Percentiles rank a stretch among this genome's conserved stretches.
phyloP scores from a whole-genome alignment of 2,329 filamentous ascomycete genomes.

The Phaeosphaeria sp. region DNA sequence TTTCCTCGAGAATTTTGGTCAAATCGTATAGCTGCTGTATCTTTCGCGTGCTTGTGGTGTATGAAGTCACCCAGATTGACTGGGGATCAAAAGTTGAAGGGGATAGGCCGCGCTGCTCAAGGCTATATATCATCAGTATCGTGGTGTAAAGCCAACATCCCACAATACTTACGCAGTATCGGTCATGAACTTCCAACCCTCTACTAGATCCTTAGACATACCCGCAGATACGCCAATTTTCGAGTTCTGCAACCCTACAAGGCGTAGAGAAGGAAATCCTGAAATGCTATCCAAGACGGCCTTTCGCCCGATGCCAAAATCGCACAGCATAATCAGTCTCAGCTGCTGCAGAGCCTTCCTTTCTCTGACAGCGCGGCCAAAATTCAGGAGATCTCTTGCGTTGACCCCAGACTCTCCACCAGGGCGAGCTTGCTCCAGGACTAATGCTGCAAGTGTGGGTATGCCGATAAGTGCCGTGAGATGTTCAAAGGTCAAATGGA shows the following conservation, averaged over 20 bases:
- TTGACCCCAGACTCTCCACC: background rate
- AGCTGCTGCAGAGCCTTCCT: slow-evolving; percentile 25
- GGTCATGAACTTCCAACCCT: slow-evolving; percentile 6
- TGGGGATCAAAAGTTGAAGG: slow-evolving; percentile 1
- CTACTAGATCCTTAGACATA: background rate
- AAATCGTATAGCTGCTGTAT: slow-evolving; percentile 21
- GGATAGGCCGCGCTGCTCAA: background rate
- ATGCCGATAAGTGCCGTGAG: slow-evolving; percentile 24
- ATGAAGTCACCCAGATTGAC: slow-evolving; percentile 5
- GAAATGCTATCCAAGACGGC: slow-evolving; percentile 12
- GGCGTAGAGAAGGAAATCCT: slow-evolving; percentile 19
- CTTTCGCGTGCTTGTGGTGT: slow-evolving; percentile 7
- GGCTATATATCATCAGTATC: background rate
- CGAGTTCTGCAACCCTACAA: slow-evolving; percentile 19
- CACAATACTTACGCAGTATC: background rate
- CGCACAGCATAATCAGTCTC: slow-evolving; percentile 19
- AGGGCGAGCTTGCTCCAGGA: slow-evolving; percentile 13
- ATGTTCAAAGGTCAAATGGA: slow-evolving; percentile 14
- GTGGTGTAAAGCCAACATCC: background rate
- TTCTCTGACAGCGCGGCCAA: slow-evolving; percentile 26
- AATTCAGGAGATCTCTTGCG: slow-evolving; percentile 18
- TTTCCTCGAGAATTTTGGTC: background rate
- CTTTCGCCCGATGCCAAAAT: slow-evolving; percentile 8
- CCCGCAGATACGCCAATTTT: background rate
- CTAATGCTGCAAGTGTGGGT: slow-evolving; percentile 23